Evolutionary conservation across 2,329 filamentous ascomycete species (phyloP), one percentile per base, ranked within the genome.

Genomic region (Fusarium bactridioides): DNA sequence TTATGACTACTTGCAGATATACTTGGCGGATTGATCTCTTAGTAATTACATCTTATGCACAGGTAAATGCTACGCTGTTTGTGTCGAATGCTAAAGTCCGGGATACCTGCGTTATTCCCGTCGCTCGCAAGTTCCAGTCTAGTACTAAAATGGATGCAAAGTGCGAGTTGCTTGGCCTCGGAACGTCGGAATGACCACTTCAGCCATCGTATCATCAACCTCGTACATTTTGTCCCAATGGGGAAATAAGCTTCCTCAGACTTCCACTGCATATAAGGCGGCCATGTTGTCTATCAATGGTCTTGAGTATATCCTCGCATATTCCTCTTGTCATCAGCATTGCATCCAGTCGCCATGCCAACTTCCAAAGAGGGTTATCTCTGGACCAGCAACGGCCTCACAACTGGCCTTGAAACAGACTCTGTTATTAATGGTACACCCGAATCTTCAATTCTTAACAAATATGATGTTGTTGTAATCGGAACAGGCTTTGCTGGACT

Each of bases 401-500:
- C 44, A 5, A 37, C 31, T 4, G 72, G 71, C 6, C 68, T 74
- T 3, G 31, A 31, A 18, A 72, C 72, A 0, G 68, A 74, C 13
- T 69, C 72, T 3, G 72, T 67, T 38, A 25, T 74, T 4, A 40
- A 38, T 6, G 61, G 64, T 18, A 71, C 68, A 4, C n/a, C 56
- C 0, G 25, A 58, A 3, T 53, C 58, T 0, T 13, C 31, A 2
- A 41, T 74, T 3, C 37, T 44, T 9, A 48, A 48, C 2, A 53
- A 5, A 7, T 73, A 75, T 21, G 67, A 75, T 55, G 70, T 66
- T 10, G 50, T 72, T 18, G 37, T 73, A 3, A 63, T 73, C 12
- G 70, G 70, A 15, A 50, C 70, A 10, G 69, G 70, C 1, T 72
- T 73, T 27, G 23, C 70, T 11, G 70, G 70, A 4, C 61, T 73